Base-by-base conservation (phyloP, 2,329 filamentous ascomycete genomes). In the Botrytis fabae region DNA sequence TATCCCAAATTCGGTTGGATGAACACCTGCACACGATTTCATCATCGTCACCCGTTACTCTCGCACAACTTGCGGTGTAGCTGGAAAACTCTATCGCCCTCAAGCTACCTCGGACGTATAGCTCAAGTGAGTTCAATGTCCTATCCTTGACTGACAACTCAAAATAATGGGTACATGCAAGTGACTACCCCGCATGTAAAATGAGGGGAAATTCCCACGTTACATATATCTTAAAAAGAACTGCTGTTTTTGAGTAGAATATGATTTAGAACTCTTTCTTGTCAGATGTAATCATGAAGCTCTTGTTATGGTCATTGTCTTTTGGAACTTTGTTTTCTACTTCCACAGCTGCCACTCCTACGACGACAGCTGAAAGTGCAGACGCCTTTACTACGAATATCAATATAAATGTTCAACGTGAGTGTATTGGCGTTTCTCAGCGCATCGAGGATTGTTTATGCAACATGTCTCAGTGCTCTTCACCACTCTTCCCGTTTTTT, bases 371-470 rank as follows among this genome's bases (percentile, higher is more conserved):
- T n/a, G 64, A 70, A 14, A 76, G 76, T 65, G 74, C 76, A 12
- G 69, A 65, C 16, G 75, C 75, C 18, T 75, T 77, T 57, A 62
- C 74, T 16, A 72, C 76, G 14, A 75, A 62, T 22, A 73, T 77
- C 25, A 72, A 14, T 32, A 46, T 77, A 7, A 69, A 74, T 65
- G 59, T 77, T n/a, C 48, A 77, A 46, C 74, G 75, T 75, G 38
- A 72, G 75, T 68, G 20, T 40, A 18, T 40, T 8, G 6, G 1
- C 25, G 40, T 54, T 7, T 22, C 42, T 64, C 25, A 5, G 18
- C 25, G 32, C 28, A 28, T 57, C 38, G 7, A 60, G 38, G 25
- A n/a, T 69, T 32, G 10, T 38, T 25, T 40, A 25, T 2, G n/a
- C 32, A 62, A 22, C 59, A 38, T n/a, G 16, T 9, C 32, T 46